A percentile compares a stretch with the other conserved stretches of the same genome.
Conservation (phyloP, 768 basidiomycete species). For the Pleurotus salmoneostramineus region DNA sequence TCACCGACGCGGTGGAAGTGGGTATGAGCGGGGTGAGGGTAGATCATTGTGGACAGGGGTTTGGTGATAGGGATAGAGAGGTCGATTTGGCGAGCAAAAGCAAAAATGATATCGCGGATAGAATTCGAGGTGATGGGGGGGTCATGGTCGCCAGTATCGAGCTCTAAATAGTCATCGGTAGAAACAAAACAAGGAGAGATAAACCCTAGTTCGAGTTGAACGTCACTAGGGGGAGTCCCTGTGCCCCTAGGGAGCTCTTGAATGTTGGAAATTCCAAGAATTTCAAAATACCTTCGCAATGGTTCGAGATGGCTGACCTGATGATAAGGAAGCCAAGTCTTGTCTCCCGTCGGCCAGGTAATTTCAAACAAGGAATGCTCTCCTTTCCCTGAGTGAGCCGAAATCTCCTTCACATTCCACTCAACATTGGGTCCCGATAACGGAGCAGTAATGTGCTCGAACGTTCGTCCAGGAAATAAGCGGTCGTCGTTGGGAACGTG, state of each 20-base stretch:
- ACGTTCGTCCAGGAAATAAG: slow-evolving; percentile 24
- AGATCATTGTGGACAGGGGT: no score
- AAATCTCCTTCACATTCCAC: slow-evolving; percentile 23
- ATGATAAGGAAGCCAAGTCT: slow-evolving; percentile 26
- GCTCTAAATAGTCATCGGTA: not conserved
- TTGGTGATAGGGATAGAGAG: no score
- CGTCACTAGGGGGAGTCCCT: not conserved
- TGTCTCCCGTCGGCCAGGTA: slow-evolving; percentile 27
- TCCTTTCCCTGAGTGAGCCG: slow-evolving; percentile 20
- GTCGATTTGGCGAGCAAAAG: no score
- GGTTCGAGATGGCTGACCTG: slow-evolving; percentile 10
- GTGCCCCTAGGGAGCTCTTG: not conserved
- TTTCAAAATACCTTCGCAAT: not conserved
- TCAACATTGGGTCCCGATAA: slow-evolving; percentile 11
- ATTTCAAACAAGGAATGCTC: slow-evolving; percentile 23
- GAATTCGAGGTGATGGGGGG: not conserved
- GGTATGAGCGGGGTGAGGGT: no score
- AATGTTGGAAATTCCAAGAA: not conserved
- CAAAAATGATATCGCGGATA: not conserved
- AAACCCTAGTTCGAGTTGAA: not conserved
- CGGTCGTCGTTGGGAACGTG: slow-evolving; percentile 23
- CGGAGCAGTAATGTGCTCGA: no score
- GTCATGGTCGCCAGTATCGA: not conserved
- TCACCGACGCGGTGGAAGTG: no score
- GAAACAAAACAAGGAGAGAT: not conserved